Conservation (phyloP, 83 land plant species). For the Larix sibirica region DNA sequence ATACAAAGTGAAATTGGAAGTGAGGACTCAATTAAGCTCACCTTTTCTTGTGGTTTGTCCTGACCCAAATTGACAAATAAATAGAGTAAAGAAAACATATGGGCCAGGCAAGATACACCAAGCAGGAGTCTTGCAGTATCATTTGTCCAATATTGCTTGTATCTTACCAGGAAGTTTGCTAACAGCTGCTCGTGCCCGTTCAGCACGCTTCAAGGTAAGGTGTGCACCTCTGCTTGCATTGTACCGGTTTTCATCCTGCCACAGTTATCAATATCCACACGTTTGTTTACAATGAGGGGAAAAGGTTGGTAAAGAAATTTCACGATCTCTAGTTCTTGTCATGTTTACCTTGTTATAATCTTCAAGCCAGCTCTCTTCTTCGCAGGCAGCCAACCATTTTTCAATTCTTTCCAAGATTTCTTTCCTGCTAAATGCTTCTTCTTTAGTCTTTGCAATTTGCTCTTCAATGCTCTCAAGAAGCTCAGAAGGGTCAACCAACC, state of each 20-base stretch:
- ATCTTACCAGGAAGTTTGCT: constrained; percentile 80
- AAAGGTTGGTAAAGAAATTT: not conserved
- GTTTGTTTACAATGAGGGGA: not conserved
- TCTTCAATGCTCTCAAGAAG: constrained; percentile 77
- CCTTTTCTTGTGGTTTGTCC: not conserved
- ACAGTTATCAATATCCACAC: not conserved
- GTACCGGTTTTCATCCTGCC: constrained; percentile 88
- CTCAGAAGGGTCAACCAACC: constrained; percentile 72
- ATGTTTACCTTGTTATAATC: constrained; percentile 85
- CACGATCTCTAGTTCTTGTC: not conserved
- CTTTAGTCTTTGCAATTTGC: constrained; percentile 70
- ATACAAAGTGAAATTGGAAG: not conserved
- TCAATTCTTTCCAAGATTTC: constrained; percentile 94
- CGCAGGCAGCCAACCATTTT: constrained; percentile 94
- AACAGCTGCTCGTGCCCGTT: constrained; percentile 80
- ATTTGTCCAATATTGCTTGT: not conserved
- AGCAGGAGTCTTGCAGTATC: not conserved
- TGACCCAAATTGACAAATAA: too few relatives aligned
- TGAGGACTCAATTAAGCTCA: not conserved
- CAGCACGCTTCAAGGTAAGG: constrained; percentile 88
- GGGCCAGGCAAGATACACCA: not conserved
- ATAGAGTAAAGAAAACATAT: not conserved
- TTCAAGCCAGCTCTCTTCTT: constrained; percentile 97
- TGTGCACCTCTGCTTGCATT: constrained; percentile 97
- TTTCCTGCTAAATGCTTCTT: constrained; percentile 87